Evolutionary conservation across 371 early-diverging fungal species (phyloP).

Genomic region (Homolaphlyctis polyrhiza): DNA sequence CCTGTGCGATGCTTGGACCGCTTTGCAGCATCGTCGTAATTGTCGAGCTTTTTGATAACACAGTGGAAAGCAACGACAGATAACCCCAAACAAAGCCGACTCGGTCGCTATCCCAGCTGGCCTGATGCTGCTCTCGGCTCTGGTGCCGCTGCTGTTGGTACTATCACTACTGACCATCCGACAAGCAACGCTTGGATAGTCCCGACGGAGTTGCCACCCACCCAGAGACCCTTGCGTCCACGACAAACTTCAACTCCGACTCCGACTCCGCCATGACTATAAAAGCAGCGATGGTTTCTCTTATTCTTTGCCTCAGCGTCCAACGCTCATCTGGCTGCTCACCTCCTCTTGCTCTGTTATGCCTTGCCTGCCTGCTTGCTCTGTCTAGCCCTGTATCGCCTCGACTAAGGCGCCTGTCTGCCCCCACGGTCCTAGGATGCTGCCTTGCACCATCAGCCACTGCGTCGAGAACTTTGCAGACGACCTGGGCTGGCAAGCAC

Average conservation of each 20-base stretch:
- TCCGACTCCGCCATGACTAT: too few relatives aligned
- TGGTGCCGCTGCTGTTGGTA: neutral
- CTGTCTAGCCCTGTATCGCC: neutral
- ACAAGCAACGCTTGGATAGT: neutral
- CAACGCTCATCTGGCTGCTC: neutral
- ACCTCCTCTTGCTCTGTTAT: neutral
- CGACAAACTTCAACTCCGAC: too few relatives aligned
- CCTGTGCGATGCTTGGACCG: slow-evolving; percentile 25
- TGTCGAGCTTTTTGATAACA: neutral
- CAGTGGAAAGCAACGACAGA: neutral
- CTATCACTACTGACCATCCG: neutral
- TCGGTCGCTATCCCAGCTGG: too few relatives aligned
- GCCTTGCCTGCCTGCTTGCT: neutral
- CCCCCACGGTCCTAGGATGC: too few relatives aligned
- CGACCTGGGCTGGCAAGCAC: neutral
- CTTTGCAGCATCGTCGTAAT: neutral
- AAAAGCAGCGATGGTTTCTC: neutral
- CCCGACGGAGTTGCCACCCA: too few relatives aligned
- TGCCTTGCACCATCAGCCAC: neutral
- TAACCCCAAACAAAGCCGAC: too few relatives aligned
- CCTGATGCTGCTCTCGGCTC: too few relatives aligned
- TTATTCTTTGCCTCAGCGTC: neutral
- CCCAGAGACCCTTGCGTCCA: too few relatives aligned
- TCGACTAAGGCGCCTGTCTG: neutral
- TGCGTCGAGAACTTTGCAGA: neutral